Conservation (phyloP, 163 green algal genomes). For the Chloromonas sp. region DNA sequence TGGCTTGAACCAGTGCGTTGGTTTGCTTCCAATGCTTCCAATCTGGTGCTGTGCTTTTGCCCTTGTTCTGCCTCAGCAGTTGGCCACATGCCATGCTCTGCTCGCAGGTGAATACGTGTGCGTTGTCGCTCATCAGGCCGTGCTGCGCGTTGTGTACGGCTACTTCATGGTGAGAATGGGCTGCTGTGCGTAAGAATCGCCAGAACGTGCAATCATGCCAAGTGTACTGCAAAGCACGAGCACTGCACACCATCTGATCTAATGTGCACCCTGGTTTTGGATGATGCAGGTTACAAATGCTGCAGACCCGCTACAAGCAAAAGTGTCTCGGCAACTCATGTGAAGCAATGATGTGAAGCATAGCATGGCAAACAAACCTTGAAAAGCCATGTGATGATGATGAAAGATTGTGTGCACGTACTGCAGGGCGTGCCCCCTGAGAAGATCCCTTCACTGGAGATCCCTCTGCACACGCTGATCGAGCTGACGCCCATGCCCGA, state of each 20-base stretch:
- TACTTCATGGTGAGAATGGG: constrained; percentile 27
- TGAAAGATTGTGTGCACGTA: too few relatives aligned
- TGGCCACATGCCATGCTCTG: too few relatives aligned
- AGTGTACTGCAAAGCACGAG: not conserved
- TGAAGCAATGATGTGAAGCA: not conserved
- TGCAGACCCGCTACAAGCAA: not conserved
- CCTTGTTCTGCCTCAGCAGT: too few relatives aligned
- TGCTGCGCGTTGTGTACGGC: constrained; percentile 45
- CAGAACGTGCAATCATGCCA: too few relatives aligned
- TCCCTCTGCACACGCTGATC: constrained; percentile 58
- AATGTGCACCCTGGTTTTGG: not conserved
- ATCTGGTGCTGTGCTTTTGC: too few relatives aligned
- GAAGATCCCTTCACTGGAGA: constrained; percentile 40
- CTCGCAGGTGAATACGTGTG: not conserved
- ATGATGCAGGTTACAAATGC: not conserved
- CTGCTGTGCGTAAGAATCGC: not conserved
- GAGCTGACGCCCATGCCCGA: constrained; percentile 45
- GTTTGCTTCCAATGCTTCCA: too few relatives aligned
- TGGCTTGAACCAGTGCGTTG: too few relatives aligned
- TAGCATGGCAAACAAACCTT: not conserved
- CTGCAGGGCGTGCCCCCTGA: constrained; percentile 3
- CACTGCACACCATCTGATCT: not conserved
- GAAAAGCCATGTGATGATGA: too few relatives aligned
- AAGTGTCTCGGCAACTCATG: too few relatives aligned
- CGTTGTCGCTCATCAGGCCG: constrained; percentile 83